Conservation (phyloP, 2,329 filamentous ascomycete genomes). For the Colletotrichum chlorophyti region DNA sequence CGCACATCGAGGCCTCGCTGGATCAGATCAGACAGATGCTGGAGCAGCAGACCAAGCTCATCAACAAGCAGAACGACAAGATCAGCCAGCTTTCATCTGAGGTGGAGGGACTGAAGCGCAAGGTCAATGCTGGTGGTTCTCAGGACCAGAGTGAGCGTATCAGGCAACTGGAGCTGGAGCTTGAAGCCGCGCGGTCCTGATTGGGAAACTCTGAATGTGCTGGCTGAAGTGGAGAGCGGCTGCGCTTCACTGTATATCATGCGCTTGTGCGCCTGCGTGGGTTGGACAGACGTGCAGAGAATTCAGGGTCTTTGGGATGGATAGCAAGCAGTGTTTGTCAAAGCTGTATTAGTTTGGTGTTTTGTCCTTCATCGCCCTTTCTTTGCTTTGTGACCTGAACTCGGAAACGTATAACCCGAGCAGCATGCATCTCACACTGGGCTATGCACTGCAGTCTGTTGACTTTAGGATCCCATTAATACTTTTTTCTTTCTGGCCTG, state of each 20-base stretch:
- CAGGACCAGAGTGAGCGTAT: conserved; percentile 73
- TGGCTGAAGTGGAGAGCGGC: too few relatives aligned
- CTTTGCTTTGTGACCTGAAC: too few relatives aligned
- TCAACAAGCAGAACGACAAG: conserved; percentile 78
- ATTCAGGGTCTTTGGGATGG: conserved; percentile 18
- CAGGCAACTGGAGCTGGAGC: conserved; percentile 70
- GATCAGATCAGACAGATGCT: conserved; percentile 80
- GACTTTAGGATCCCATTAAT: too few relatives aligned
- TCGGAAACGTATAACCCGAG: too few relatives aligned
- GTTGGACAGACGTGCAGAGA: conserved; percentile 18
- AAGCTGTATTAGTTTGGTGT: conserved; percentile 25
- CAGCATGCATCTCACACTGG: too few relatives aligned
- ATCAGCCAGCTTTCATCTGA: conserved; percentile 74
- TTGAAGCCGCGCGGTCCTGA: conserved; percentile 68
- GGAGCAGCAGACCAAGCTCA: conserved; percentile 78
- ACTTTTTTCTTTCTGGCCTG: too few relatives aligned
- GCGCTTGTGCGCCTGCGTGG: too few relatives aligned
- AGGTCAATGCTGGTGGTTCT: conserved; percentile 61
- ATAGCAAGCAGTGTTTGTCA: conserved; percentile 29
- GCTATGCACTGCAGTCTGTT: too few relatives aligned
- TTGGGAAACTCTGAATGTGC: too few relatives aligned
- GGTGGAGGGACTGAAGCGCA: conserved; percentile 82
- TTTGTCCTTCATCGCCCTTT: not conserved
- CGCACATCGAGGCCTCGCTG: conserved; percentile 67
- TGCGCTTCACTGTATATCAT: too few relatives aligned